Base-by-base conservation (phyloP, 1,284 basidiomycete genomes). In the Tylopilus sp. region DNA sequence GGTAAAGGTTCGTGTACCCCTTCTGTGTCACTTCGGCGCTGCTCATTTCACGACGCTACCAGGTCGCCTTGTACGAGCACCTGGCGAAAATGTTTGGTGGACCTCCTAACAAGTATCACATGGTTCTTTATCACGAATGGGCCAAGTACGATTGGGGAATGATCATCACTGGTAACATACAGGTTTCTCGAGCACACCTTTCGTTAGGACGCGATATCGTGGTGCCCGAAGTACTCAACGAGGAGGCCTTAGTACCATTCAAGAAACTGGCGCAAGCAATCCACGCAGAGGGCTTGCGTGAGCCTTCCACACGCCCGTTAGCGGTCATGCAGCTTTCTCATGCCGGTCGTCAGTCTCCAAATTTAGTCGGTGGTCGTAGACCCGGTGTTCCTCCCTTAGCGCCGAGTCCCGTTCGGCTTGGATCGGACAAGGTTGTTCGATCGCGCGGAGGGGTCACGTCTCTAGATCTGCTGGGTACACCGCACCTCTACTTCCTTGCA, bases 31-130 rank as follows among this genome's bases (percentile, higher is more conserved):
- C 12, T 26, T 36, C 2, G 6, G 12, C 4, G 6, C 15, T 23
- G 2, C 16, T 19, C 7, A 13, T 15, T 35, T 52, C 37, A 58
- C 35, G 19, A 7, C 30, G 21, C 3, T 1, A 29, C 31, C 26
- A 91, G 88, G 84, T 82, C 18, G 85, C 93, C 0, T 77, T 93
- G 78, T 93, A 93, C 58, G 93, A 96, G 65, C 86, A 92, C 57
- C 74, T 93, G n/a, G 76, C 81, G 0, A 53, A 69, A 2, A 71
- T 87, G 28, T 71, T 72, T 12, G 89, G 90, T n/a, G 87, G 89
- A 0, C 76, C 79, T 13, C 92, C 92, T 0, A 89, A 86, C 51
- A 58, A 70, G 15, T 67, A 74, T 31, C 87, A 92, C 62, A 67
- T 76, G 34, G 62, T 68, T 1, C 74, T 97, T 21, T 97, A 98